Conservation (phyloP, 768 basidiomycete species). For the Suillus clintonianus region DNA sequence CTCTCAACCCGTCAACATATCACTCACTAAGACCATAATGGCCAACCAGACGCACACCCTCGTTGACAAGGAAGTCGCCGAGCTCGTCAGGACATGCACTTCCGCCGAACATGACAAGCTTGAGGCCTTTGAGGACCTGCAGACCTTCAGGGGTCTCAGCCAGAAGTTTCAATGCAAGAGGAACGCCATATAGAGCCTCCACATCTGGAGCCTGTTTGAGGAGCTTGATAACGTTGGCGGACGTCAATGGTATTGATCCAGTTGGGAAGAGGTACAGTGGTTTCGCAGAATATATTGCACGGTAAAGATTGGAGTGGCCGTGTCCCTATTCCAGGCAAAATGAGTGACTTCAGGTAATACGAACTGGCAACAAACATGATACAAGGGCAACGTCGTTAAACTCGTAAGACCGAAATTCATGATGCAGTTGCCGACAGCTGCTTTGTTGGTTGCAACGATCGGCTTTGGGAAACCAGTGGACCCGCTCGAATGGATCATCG, state of each 20-base stretch:
- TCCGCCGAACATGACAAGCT: slow-evolving; percentile 53
- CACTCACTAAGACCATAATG: slow-evolving; percentile 50
- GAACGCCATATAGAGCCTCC: slow-evolving; percentile 38
- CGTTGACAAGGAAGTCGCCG: slow-evolving; percentile 48
- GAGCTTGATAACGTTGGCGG: slow-evolving; percentile 42
- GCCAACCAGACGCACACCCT: slow-evolving; percentile 51
- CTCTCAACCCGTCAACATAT: neutral
- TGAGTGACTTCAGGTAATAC: neutral
- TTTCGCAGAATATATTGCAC: slow-evolving; percentile 44
- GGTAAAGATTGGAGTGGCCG: slow-evolving; percentile 32
- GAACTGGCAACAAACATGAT: slow-evolving; percentile 24
- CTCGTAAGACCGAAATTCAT: slow-evolving; percentile 27
- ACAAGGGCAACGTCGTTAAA: slow-evolving; percentile 32
- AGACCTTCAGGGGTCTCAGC: slow-evolving; percentile 50
- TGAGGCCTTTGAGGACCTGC: slow-evolving; percentile 41
- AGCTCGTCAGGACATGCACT: slow-evolving; percentile 56
- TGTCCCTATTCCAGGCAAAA: slow-evolving; percentile 14
- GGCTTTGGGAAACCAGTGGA: slow-evolving; percentile 52
- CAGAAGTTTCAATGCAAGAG: slow-evolving; percentile 44
- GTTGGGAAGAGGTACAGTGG: slow-evolving; percentile 47
- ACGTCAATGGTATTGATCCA: slow-evolving; percentile 45
- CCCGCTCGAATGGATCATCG: slow-evolving; percentile 29
- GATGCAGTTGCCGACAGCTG: slow-evolving; percentile 35
- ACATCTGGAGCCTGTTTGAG: slow-evolving; percentile 36
- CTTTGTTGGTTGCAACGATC: slow-evolving; percentile 39